Evolutionary conservation across 129 eudicot species (phyloP), one percentile per base, ranked within the genome.

Genomic region (Centrapalus pauciflorus): DNA sequence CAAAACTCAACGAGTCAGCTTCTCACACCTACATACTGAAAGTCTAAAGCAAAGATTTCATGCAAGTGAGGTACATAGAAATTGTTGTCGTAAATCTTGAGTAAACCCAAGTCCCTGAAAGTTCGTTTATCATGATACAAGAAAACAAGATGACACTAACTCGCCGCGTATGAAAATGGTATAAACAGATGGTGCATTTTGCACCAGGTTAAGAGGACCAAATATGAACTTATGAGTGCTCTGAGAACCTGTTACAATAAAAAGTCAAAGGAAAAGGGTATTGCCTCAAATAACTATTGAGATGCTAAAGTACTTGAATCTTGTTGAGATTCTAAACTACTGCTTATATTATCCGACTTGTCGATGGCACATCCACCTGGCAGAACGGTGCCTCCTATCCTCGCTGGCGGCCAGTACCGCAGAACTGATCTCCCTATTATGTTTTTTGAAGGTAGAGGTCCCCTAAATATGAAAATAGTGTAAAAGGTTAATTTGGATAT

Each of bases 381-480:
- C 24, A 74, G 61, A 71, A 94, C 77, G 11, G 99, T 94, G 58
- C 96, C 80, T 26, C 94, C 96, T 40, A 86, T 55, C 85, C 99
- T 84, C 13, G 65, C 10, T 45, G 93, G 99, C 43, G 99, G 99
- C 99, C 99, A 89, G 51, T 94, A 94, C 35, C 92, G 87, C 55
- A 94, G 72, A 35, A 94, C 65, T 5, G 99, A 89, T 80, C 99
- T 94, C 51, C 99, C 99, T 4, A 94, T 76, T 48, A 94, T 89
- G 70, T 94, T 94, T 67, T 84, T 89, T 1, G 84, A 76, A 55
- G 99, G 97, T 48, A 94, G 79, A 11, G 99, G 88, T 40, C 97
- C 99, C 98, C 98, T 92, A 65, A n/a, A 41, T 46, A 30, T 7
- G 16, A 57, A n/a, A n/a, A n/a, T n/a, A n/a, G n/a, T n/a, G n/a